Evolutionary conservation across 1,284 basidiomycete species (phyloP).

Genomic region (Coniferiporia weirii): DNA sequence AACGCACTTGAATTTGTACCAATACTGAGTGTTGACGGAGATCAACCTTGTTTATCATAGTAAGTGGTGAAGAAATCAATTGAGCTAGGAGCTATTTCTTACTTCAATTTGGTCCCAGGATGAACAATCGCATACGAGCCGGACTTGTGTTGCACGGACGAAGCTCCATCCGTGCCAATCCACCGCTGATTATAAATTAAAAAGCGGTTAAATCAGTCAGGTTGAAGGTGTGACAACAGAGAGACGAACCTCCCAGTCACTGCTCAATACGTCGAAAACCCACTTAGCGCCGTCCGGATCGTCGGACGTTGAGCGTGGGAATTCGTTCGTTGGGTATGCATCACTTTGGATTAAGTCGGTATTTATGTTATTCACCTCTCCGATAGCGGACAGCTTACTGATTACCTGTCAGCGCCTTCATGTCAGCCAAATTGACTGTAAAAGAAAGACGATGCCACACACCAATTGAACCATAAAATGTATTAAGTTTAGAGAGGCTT

Average conservation of each 20-base stretch:
- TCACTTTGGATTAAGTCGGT: conserved; percentile 33
- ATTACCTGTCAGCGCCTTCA: conserved; percentile 33
- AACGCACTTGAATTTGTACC: conserved; percentile 48
- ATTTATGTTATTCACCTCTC: not conserved
- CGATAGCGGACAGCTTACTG: conserved; percentile 33
- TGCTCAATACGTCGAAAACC: conserved; percentile 44
- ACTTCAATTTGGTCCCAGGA: conserved; percentile 41
- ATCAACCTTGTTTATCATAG: conserved; percentile 37
- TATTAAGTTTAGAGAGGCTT: not conserved
- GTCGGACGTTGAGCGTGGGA: conserved; percentile 40
- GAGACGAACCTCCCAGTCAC: conserved; percentile 39
- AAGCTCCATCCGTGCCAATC: conserved; percentile 34
- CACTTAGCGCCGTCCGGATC: conserved; percentile 34
- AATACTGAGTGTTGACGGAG: conserved; percentile 52
- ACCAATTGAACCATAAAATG: conserved; percentile 8
- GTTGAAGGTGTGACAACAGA: not conserved
- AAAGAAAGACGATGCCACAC: not conserved
- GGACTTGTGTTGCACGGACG: conserved; percentile 39
- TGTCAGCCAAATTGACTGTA: not conserved
- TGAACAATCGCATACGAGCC: conserved; percentile 44
- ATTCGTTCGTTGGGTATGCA: conserved; percentile 41
- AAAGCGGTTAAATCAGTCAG: conserved; percentile 1
- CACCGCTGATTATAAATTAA: conserved; percentile 31
- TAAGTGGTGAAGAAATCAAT: not conserved
- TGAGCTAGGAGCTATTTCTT: not conserved